These are phyloP conservation scores for Phaeosphaeriaceae sp. DNA, from an alignment of 2,329 filamentous ascomycete species.

Conservation along the genomic window DNA sequence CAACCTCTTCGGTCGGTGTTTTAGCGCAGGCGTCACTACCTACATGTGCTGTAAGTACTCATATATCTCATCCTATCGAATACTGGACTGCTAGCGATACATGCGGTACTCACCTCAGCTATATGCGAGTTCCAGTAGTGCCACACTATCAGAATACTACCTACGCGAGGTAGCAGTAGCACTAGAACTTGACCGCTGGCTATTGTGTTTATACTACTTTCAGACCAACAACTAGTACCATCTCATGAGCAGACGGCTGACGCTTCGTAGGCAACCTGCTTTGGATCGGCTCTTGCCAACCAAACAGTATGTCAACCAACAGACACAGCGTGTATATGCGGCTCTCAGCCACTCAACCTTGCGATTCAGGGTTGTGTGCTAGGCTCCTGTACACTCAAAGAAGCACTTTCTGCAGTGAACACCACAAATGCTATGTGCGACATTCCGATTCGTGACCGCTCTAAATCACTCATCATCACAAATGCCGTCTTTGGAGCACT, in stretches of 20 bases:
- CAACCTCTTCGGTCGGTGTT: neutral
- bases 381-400: conserved; percentile 17
- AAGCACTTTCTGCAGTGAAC: conserved; percentile 43
- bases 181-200: no score
- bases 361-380: conserved; percentile 18
- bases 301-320: conserved; percentile 12
- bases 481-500: conserved; percentile 16
- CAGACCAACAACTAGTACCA: neutral
- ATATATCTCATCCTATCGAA: neutral
- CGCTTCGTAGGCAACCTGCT: conserved; percentile 8
- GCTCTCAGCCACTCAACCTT: conserved; percentile 4
- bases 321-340: conserved; percentile 19
- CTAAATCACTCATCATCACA: conserved; percentile 34
- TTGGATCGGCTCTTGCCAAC: conserved; percentile 4
- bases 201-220: no score
- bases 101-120: no score
- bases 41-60: conserved; percentile 6
- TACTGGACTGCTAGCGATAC: no score
- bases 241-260: neutral
- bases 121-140: neutral
- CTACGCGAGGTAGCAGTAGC: no score
- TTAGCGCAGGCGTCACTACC: conserved; percentile 4
- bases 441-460: conserved; percentile 43
- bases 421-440: conserved; percentile 45
- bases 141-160: neutral